Conservation (phyloP, 1,139 yeast species). For the Debaryomyces nepalensis region DNA sequence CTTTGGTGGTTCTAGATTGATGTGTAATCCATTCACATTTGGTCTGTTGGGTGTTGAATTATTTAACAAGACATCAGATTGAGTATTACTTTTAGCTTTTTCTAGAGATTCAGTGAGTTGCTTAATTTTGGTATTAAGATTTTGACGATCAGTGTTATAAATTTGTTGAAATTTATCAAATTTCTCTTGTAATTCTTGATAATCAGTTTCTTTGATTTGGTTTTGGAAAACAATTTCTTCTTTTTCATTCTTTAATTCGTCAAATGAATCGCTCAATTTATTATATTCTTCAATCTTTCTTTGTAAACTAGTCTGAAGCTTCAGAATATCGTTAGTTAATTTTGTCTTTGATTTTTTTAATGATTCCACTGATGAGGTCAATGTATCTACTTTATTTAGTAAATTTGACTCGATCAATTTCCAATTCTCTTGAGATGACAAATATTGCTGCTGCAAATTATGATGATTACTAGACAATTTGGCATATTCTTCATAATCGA, state of each 20-base stretch:
- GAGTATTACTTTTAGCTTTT: constrained; percentile 16
- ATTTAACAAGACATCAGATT: neutral
- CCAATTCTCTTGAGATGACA: constrained; percentile 72
- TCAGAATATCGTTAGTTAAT: constrained; percentile 34
- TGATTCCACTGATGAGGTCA: constrained; percentile 45
- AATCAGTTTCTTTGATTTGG: constrained; percentile 32
- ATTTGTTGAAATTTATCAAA: constrained; percentile 35
- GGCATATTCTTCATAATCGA: constrained; percentile 41
- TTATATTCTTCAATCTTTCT: constrained; percentile 31
- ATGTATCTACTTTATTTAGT: constrained; percentile 47
- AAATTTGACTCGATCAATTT: constrained; percentile 60
- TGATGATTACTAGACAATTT: constrained; percentile 50
- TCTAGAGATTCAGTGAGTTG: constrained; percentile 29
- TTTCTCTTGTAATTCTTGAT: constrained; percentile 34
- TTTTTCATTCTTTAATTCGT: constrained; percentile 20
- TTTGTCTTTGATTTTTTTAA: constrained; percentile 39
- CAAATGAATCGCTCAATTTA: constrained; percentile 20
- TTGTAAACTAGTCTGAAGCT: constrained; percentile 25
- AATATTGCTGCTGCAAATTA: constrained; percentile 65
- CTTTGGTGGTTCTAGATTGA: constrained; percentile 9
- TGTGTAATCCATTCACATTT: constrained; percentile 6
- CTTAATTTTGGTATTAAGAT: constrained; percentile 33
- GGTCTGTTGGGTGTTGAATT: neutral
- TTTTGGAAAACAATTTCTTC: constrained; percentile 27
- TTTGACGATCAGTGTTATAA: constrained; percentile 36